These are phyloP conservation scores for Fusarium nodosum DNA, from an alignment of 2,329 filamentous ascomycete species.

Conservation along the genomic window DNA sequence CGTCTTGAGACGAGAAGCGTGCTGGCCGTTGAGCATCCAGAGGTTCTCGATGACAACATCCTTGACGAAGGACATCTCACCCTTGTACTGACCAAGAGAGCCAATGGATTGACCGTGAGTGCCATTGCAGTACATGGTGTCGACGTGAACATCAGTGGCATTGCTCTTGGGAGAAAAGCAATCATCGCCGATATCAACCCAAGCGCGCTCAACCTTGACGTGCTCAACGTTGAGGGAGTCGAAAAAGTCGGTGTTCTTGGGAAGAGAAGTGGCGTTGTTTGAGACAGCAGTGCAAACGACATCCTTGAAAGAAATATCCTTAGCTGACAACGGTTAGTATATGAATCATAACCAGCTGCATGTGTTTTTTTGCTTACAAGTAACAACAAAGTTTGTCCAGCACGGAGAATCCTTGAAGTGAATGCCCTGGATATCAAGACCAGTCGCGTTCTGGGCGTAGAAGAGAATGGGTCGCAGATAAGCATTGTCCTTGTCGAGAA, in stretches of 20 bases:
- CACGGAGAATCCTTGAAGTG: constrained; percentile 72
- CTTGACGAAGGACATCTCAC: constrained; percentile 67
- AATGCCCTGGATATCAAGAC: constrained; percentile 69
- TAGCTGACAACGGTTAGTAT: constrained; percentile 21
- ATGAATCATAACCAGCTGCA: constrained; percentile 55
- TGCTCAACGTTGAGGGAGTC: constrained; percentile 73
- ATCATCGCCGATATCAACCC: constrained; percentile 70
- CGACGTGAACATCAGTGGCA: constrained; percentile 68
- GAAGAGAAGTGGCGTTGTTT: constrained; percentile 49
- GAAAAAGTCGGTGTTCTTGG: constrained; percentile 74
- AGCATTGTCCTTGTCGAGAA: constrained; percentile 66
- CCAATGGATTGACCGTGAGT: constrained; percentile 59
- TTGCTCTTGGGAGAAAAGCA: constrained; percentile 74
- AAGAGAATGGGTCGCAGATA: constrained; percentile 72
- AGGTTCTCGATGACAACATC: constrained; percentile 72
- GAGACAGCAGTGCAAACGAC: constrained; percentile 45
- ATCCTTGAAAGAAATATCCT: constrained; percentile 43
- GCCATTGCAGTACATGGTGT: constrained; percentile 72
- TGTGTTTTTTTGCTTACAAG: constrained; percentile 56
- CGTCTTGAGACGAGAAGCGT: constrained; percentile 70
- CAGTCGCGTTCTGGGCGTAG: constrained; percentile 71
- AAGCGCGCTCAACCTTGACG: constrained; percentile 66
- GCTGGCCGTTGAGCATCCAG: constrained; percentile 62
- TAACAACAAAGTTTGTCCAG: constrained; percentile 74
- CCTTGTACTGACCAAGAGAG: constrained; percentile 69